Evolutionary conservation across 208 protist species (phyloP), one percentile per base, ranked within the genome.

Genomic region (Leishmania tropica): DNA sequence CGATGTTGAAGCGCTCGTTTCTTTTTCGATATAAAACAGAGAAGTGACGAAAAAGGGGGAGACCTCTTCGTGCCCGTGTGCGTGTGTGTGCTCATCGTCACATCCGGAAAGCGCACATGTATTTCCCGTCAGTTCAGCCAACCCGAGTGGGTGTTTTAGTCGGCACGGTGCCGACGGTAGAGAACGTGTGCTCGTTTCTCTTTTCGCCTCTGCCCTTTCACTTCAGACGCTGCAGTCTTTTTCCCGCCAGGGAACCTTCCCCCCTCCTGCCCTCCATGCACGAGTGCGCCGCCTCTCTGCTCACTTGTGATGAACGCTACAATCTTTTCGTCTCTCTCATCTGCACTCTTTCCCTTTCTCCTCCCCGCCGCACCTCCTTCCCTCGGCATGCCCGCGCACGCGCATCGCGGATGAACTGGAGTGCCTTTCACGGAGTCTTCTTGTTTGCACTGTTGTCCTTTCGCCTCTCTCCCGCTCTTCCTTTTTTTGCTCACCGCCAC

Each of bases 251-350:
- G 99, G 79, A 99, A 99, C 87, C 87, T 99, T 42, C 40, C 40
- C 1, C 99, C 87, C 89, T 99, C 19, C 91, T 99, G 7, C 89
- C 99, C 58, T 99, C 99, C n/a, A 99, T 99, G 87, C 99, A 99
- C 89, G 99, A 99, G 88, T 99, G 97, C 83, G 95, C 97, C 5
- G 3, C 17, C 11, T 15, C 51, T 54, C 51, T 54, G 13, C 51
- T 21, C 17, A 19, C 17, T 54, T 54, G 51, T 13, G 51, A 54
- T 54, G 51, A 5, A 8, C 98, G 98, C 68, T 99, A 92, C 68
- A 90, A 96, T 82, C 51, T 19, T 54, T 54, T 54, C 51, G 51
- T 3, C 58, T 31, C 58, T 64, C 58, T 31, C 17, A 64, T 31
- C 28, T 31, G 35, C 28, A 35, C 58, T 64, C 24, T 64, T 17